These are phyloP conservation scores for Mucor racemosus DNA, from an alignment of 371 early-diverging fungal species.

Conservation along the genomic window DNA sequence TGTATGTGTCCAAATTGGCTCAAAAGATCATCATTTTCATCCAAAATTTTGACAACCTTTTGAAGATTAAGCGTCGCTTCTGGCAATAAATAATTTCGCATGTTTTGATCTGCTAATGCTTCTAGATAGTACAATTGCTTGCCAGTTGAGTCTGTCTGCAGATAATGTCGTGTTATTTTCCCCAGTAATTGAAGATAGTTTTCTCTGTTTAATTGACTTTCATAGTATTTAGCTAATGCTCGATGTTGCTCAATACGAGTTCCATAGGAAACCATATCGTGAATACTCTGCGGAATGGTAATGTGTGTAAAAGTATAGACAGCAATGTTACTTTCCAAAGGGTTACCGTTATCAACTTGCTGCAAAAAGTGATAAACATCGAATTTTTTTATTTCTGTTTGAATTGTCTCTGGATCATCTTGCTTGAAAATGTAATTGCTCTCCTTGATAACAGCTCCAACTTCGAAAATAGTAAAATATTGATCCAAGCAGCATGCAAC, in stretches of 20 bases:
- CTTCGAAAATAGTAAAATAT: conserved; percentile 54
- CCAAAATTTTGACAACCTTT: conserved; percentile 53
- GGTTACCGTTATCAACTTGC: conserved; percentile 30
- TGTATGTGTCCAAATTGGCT: conserved; percentile 50
- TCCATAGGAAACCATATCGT: conserved; percentile 63
- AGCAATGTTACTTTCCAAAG: conserved; percentile 29
- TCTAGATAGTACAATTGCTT: conserved; percentile 65
- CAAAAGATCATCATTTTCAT: conserved; percentile 40
- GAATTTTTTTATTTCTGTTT: conserved; percentile 36
- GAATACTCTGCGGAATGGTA: conserved; percentile 59
- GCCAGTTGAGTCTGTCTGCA: conserved; percentile 53
- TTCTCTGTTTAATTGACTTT: conserved; percentile 47
- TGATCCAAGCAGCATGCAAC: conserved; percentile 63
- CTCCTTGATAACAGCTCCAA: conserved; percentile 47
- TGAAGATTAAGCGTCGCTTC: conserved; percentile 56
- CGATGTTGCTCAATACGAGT: conserved; percentile 55
- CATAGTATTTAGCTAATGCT: conserved; percentile 58
- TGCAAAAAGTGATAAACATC: conserved; percentile 58
- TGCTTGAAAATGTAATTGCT: conserved; percentile 37
- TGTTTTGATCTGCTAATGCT: conserved; percentile 53
- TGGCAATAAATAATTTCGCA: conserved; percentile 54
- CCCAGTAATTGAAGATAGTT: conserved; percentile 52
- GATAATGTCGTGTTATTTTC: conserved; percentile 59
- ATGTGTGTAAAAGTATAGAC: conserved; percentile 54
- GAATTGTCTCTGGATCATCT: conserved; percentile 31